Base-by-base conservation (phyloP, 139 green algal genomes). In the Ettlia oleoabundans region DNA sequence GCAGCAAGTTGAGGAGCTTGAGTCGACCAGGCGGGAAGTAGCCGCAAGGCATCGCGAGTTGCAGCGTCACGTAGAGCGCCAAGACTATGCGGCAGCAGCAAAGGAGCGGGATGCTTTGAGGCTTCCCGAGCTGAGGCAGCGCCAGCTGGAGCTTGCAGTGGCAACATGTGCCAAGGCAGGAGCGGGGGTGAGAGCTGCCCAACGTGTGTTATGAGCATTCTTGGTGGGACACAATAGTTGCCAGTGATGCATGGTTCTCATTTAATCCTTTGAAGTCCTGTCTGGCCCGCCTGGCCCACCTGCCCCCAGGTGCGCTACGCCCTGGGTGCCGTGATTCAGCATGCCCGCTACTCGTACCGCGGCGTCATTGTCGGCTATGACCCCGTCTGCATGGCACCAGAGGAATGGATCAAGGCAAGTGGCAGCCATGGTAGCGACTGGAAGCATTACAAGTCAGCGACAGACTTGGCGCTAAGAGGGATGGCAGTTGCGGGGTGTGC, bases 311-410 rank as follows among this genome's bases (percentile, higher is more conserved):
- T 70, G 28, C 35, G 22, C 30, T 37, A 70, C 28, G 4, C 19
- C 3, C 15, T 80, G 26, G 78, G 78, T 35, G 30, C 52, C 6
- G 65, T 83, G 1, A 33, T 84, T 0, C 32, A 24, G 33, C 78
- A 83, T 52, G 64, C 33, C 26, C 79, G 79, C 0, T 84, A 84
- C 51, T 4, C 28, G 21, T 84, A 84, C 79, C 42, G 68, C 1
- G 79, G 79, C 37, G 79, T 84, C 52, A 71, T 84, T 13, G 68
- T 62, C 6, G 78, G 79, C 1, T 64, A 40, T 5, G 79, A 84
- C 51, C 41, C 53, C 19, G 24, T 18, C 51, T 84, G 78, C 66
- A 7, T 33, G 15, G 78, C 78, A 3, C 40, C 68, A 30, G 38
- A 61, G 26, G 51, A 40, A 21, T 84, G 78, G 78, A 84, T 84